phyloP scores from a whole-genome alignment of 2,329 filamentous ascomycete genomes.

The Hypoxylon sp. region DNA sequence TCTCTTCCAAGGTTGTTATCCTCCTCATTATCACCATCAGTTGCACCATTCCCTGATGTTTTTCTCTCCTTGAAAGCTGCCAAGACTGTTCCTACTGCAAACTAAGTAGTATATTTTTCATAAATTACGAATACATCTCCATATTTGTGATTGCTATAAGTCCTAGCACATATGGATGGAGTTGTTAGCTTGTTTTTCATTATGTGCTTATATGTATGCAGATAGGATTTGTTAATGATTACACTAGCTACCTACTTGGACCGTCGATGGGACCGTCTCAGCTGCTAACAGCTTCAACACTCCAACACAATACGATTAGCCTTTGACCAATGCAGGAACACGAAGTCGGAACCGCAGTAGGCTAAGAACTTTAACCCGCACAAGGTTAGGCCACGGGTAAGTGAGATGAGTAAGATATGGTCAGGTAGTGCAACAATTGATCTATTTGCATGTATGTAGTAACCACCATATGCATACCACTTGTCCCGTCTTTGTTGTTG shows the following conservation, averaged over 20 bases:
- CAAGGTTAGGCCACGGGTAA: constrained; percentile 32
- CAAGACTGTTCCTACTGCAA: constrained; percentile 14
- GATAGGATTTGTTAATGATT: neutral
- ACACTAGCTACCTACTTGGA: neutral
- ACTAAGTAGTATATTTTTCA: constrained; percentile 17
- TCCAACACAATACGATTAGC: constrained; percentile 21
- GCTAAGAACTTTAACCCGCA: constrained; percentile 28
- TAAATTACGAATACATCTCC: constrained; percentile 12
- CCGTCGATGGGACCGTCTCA: constrained; percentile 1
- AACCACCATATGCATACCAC: constrained; percentile 38
- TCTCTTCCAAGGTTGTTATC: constrained; percentile 34
- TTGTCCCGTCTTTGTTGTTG: constrained; percentile 19
- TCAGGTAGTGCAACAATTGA: constrained; percentile 9
- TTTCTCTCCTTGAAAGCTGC: constrained; percentile 9
- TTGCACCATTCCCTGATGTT: constrained; percentile 35
- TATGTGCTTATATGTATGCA: neutral
- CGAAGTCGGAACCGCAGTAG: constrained; percentile 37
- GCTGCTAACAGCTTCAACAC: constrained; percentile 7
- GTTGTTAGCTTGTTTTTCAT: neutral
- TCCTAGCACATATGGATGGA: neutral
- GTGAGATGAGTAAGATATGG: constrained; percentile 8
- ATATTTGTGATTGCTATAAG: neutral
- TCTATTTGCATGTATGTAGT: constrained; percentile 27
- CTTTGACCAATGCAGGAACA: constrained; percentile 44
- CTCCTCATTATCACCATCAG: constrained; percentile 27